Evolutionary conservation across 1,284 basidiomycete genomes (phyloP).

Genomic region (Athelia sp.): DNA sequence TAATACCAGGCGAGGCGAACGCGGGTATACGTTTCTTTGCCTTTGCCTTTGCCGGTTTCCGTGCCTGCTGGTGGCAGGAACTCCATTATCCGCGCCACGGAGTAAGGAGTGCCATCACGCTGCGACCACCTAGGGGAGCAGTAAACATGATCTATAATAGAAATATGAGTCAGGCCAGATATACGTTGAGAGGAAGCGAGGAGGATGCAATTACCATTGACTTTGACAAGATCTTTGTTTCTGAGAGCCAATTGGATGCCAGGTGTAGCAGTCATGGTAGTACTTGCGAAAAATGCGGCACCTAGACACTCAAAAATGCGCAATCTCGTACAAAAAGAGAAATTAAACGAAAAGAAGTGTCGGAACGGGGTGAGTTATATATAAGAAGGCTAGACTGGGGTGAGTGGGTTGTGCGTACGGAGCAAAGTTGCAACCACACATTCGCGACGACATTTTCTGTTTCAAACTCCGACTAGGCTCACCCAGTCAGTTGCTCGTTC

Average conservation of each 20-base stretch:
- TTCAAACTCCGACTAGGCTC: conserved; percentile 13
- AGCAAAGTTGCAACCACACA: background rate
- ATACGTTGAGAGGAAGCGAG: conserved; percentile 1
- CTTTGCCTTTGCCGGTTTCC: conserved; percentile 47
- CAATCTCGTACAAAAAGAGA: background rate
- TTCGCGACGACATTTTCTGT: background rate
- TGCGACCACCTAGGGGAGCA: conserved; percentile 88
- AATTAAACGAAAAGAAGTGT: background rate
- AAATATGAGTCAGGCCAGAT: conserved; percentile 6
- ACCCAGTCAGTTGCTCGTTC: background rate
- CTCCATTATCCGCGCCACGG: conserved; percentile 93
- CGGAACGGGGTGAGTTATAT: background rate
- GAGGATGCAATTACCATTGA: conserved; percentile 58
- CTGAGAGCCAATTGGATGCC: conserved; percentile 54
- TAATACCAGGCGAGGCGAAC: conserved; percentile 93
- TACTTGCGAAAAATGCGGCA: conserved; percentile 11
- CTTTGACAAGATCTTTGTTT: conserved; percentile 75
- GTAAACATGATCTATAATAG: conserved; percentile 87
- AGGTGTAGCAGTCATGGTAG: conserved; percentile 19
- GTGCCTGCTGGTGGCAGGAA: conserved; percentile 79
- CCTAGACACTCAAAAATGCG: conserved; percentile 14
- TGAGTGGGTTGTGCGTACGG: background rate
- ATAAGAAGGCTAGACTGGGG: background rate
- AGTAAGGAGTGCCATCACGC: conserved; percentile 90
- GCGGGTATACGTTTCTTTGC: conserved; percentile 66